Conservation (phyloP, 805 yeast species). For the Nakazawaea pomicola region DNA sequence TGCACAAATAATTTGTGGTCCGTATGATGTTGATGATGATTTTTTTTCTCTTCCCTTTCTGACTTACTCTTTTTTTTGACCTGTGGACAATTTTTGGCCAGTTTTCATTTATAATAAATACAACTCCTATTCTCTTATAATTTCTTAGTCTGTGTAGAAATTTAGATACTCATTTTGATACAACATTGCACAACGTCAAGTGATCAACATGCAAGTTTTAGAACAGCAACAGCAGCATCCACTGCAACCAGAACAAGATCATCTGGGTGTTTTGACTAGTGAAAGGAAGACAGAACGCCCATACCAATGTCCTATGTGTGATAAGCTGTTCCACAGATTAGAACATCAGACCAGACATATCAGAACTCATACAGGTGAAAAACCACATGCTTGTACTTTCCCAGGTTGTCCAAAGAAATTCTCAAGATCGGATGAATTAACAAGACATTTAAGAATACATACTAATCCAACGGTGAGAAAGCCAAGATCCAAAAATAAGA, state of each 20-base stretch:
- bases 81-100: too few species aligned
- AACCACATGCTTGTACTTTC: conserved; percentile 71
- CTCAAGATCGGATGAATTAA: conserved; percentile 67
- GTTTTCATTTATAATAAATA: too few species aligned
- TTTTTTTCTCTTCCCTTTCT: too few species aligned
- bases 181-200: too few species aligned
- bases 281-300: conserved; percentile 42
- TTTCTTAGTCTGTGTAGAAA: too few species aligned
- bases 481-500: conserved; percentile 46
- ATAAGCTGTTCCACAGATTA: conserved; percentile 67
- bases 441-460: conserved; percentile 70
- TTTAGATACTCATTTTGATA: too few species aligned
- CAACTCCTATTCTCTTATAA: too few species aligned
- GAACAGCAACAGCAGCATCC: background rate
- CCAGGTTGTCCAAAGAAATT: conserved; percentile 68
- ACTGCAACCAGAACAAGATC: too few species aligned
- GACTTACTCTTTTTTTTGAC: too few species aligned
- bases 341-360: conserved; percentile 80
- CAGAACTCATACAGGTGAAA: conserved; percentile 78
- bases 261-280: too few species aligned
- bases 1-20: background rate
- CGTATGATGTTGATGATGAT: too few species aligned
- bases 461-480: conserved; percentile 64
- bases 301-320: conserved; percentile 69
- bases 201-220: conserved; percentile 5